Base-by-base conservation (phyloP, 305 asterid genomes). In the Striga hermonthica region DNA sequence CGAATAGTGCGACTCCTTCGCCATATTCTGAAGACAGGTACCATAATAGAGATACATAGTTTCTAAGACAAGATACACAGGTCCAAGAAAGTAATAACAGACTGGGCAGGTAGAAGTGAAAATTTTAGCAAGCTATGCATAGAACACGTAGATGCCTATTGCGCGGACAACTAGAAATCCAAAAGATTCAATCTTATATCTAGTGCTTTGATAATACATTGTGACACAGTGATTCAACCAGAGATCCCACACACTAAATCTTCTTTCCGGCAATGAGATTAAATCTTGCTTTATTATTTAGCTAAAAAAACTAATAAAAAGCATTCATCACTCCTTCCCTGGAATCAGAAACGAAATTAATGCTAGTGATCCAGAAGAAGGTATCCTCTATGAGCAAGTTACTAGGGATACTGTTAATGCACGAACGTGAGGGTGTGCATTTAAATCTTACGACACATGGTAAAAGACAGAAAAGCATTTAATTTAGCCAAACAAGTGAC, bases 261-360 rank as follows among this genome's bases (percentile, higher is more conserved):
- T 22, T 22, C 31, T 22, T 22, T 22, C 31, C 31, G 31, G 31
- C 31, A 22, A 22, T 22, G 31, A 22, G 31, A 2, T 22, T 22
- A 22, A 22, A 22, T 22, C 31, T 22, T 22, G 31, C 31, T 22
- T 22, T 22, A 22, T 22, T 22, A 22, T 22, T 22, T 22, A 22
- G 2, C 31, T 22, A 22, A 60, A 52, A 39, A 28, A 28, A 49
- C 7, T 57, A 31, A 4, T 6, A 54, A 41, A 41, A 66, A 16
- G 57, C 5, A 31, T 64, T 54, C 6, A n/a, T 60, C 16, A 37
- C 66, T 15, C 45, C 62, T 74, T 72, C 40, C 72, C 52, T 38
- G 56, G 49, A 57, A 43, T 68, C 57, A 22, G 31, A 11, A 22
- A 22, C 2, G n/a, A 7, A 48, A 43, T 64, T 50, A 50, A 63